Evolutionary conservation across 441 rosid species (phyloP).

Genomic region (Lepidium campestre): DNA sequence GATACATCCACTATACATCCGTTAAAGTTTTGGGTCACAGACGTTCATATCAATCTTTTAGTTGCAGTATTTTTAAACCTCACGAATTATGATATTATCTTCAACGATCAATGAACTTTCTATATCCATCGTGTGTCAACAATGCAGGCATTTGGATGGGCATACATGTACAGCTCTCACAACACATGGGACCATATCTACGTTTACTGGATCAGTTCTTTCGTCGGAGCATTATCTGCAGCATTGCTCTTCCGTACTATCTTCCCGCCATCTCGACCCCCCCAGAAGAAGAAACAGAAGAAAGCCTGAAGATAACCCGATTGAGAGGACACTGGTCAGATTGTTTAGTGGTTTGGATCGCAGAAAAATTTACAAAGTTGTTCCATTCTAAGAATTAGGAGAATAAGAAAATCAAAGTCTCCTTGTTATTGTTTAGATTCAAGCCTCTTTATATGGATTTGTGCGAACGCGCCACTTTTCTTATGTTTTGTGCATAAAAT

Average conservation of each 20-base stretch:
- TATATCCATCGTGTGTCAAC: neutral
- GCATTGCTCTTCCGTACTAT: conserved; percentile 68
- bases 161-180: conserved; percentile 68
- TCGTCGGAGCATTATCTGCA: conserved; percentile 71
- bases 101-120: neutral
- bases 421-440: conserved; percentile 11
- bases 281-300: conserved; percentile 74
- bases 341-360: neutral
- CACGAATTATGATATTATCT: neutral
- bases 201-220: conserved; percentile 94
- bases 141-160: conserved; percentile 96
- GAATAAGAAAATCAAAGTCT: neutral
- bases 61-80: neutral
- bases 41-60: neutral
- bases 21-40: neutral
- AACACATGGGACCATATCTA: conserved; percentile 90
- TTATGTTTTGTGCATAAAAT: neutral
- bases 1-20: too few species aligned
- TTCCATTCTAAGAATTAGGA: conserved; percentile 9
- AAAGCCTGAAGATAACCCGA: conserved; percentile 36
- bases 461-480: neutral
- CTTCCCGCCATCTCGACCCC: conserved; percentile 52
- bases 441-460: neutral
- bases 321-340: neutral
- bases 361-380: conserved; percentile 6